Evolutionary conservation across 345 rosid species (phyloP), one percentile per base, ranked within the genome.

Genomic region (Camelina hispida): DNA sequence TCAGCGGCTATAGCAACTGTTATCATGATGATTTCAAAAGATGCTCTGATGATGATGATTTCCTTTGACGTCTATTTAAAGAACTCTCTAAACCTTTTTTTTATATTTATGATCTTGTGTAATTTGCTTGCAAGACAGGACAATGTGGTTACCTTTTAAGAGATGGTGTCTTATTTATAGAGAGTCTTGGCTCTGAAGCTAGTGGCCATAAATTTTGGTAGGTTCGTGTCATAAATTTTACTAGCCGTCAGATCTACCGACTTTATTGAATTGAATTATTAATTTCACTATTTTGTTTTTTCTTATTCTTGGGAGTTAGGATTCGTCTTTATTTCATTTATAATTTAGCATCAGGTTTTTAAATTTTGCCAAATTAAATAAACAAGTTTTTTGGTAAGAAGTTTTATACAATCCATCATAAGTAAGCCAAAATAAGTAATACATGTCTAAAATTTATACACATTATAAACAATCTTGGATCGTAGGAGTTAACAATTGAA

Each of bases 1-100:
- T 79, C 75, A 13, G 81, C 81, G 1, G 78, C 78, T 9, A 79
- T 79, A n/a, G 81, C 66, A 46, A 79, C 75, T 16, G 75, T 73
- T 61, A 79, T 79, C 81, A 79, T 79, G 65, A 46, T 23, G 50
- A 4, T 46, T 10, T 68, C 13, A 32, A 35, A 20, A 48, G 22
- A 32, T 67, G 71, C 7, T 32, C 7, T 34, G 38, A 28, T 66
- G n/a, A 59, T 42, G 52, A 42, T 37, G 48, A 13, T 44, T 62
- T 62, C 46, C 20, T 17, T 62, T 59, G 44, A 59, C 52, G 61
- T 18, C 4, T 28, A 20, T 58, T 17, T 8, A 28, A 6, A 32
- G 15, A 18, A 35, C 14, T 44, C 13, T 53, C 50, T 12, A 25
- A 56, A 67, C 22, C 34, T 50, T 25, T 22, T 10, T 8, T 50